Conservation (phyloP, 768 basidiomycete genomes). For the Imleria badia region DNA sequence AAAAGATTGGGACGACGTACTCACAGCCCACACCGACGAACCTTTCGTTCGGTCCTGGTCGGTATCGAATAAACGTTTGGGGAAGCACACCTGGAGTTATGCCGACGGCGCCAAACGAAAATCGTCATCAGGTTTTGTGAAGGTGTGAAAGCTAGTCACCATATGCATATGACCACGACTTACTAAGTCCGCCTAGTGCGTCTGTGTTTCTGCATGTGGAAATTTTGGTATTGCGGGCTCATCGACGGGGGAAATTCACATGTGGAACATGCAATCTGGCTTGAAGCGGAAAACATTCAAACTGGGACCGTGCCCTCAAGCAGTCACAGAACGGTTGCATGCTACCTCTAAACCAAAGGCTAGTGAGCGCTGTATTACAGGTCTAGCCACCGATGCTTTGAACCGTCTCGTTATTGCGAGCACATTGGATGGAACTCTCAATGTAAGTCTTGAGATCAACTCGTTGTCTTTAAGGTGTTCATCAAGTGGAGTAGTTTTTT, state of each 20-base stretch:
- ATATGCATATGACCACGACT: not conserved
- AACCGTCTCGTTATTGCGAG: slow-evolving; percentile 80
- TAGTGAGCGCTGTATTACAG: slow-evolving; percentile 65
- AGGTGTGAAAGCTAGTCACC: slow-evolving; percentile 45
- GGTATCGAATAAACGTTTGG: slow-evolving; percentile 76
- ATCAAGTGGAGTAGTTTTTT: slow-evolving; percentile 68
- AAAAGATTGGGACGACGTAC: slow-evolving; percentile 97
- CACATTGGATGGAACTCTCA: slow-evolving; percentile 86
- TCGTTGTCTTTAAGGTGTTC: not conserved
- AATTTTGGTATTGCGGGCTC: slow-evolving; percentile 91
- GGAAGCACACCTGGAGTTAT: slow-evolving; percentile 70
- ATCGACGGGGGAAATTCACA: slow-evolving; percentile 72
- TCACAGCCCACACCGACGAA: slow-evolving; percentile 89
- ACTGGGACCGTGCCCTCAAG: slow-evolving; percentile 62
- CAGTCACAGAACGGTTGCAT: slow-evolving; percentile 46
- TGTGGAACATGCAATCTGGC: slow-evolving; percentile 99
- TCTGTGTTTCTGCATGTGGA: slow-evolving; percentile 91
- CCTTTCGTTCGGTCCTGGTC: slow-evolving; percentile 85
- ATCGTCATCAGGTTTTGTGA: slow-evolving; percentile 59
- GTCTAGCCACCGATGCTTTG: slow-evolving; percentile 81
- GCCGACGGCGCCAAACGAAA: slow-evolving; percentile 49
- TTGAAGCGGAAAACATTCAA: slow-evolving; percentile 76
- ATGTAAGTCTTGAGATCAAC: slow-evolving; percentile 51
- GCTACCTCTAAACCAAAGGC: slow-evolving; percentile 39
- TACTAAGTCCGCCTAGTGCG: slow-evolving; percentile 47